Evolutionary conservation across 768 basidiomycete genomes (phyloP), one percentile per base, ranked within the genome.

Genomic region (Pulveroboletus frians): DNA sequence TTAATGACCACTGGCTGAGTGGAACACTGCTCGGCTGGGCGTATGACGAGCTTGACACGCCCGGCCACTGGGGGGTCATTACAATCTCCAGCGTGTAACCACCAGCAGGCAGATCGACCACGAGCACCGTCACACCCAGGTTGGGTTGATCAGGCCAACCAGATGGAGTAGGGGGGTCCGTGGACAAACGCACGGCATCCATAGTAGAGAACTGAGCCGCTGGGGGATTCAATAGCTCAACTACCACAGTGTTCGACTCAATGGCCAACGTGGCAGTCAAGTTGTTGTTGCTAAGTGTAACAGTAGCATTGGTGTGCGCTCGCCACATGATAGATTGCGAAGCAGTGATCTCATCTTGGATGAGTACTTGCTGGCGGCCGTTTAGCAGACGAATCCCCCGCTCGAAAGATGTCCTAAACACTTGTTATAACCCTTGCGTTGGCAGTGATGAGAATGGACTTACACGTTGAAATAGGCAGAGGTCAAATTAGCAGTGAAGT

Each of bases 251-350:
- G 66, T 89, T 70, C 27, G 78, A 83, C 38, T 77, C 88, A 43
- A 94, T 78, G 7, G 69, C 71, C 53, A 99, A 72, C 4, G 84
- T 90, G 1, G 92, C 95, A 1, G 83, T 78, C 4, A 77, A 79
- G 29, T 84, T 83, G 46, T 66, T 69, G 46, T 69, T 60, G 48
- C 65, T 59, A 32, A 91, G 67, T n/a, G 75, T 65, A 20, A 82
- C 56, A 4, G 92, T 91, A 10, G 95, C 94, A 69, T 98, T 98
- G 49, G 95, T 97, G 69, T 98, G 93, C 77, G 90, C 88, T 40
- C 92, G 83, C 95, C 95, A 96, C 72, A 84, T 79, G 39, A 96
- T 66, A 18, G 74, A 57, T 6, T 66, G 72, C 30, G 75, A 67
- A 3, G 83, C 71, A 15, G 69, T 76, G 61, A 97, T 84, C 62